Evolutionary conservation across 2,329 filamentous ascomycete genomes (phyloP).

Genomic region (Claviceps purpurea): DNA sequence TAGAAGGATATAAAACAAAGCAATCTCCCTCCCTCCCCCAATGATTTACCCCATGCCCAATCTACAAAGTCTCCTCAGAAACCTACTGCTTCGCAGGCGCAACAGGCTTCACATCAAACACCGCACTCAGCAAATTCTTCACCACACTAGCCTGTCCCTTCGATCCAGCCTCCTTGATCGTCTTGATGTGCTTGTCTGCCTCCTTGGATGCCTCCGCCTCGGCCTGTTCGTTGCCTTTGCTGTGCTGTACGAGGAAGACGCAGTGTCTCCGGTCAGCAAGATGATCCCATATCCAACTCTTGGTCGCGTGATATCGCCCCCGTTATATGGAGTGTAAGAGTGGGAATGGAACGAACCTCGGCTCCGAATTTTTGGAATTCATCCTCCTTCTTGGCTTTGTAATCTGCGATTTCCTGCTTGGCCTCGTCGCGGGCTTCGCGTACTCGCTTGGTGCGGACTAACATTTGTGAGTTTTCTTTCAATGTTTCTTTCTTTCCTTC

Average conservation of each 20-base stretch:
- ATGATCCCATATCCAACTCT: too few relatives aligned
- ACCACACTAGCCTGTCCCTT: slow-evolving; percentile 71
- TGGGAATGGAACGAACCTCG: slow-evolving; percentile 32
- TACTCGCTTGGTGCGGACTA: slow-evolving; percentile 79
- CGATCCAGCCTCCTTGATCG: slow-evolving; percentile 69
- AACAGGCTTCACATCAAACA: slow-evolving; percentile 70
- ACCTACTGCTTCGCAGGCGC: slow-evolving; percentile 22
- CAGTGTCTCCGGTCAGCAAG: too few relatives aligned
- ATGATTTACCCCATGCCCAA: background rate
- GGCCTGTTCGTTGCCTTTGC: slow-evolving; percentile 71
- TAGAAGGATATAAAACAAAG: background rate
- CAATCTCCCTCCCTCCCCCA: background rate
- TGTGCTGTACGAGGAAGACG: slow-evolving; percentile 49
- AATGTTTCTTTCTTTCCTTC: background rate
- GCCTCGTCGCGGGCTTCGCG: slow-evolving; percentile 93
- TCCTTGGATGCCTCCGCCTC: slow-evolving; percentile 69
- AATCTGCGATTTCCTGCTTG: slow-evolving; percentile 94
- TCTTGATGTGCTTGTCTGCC: slow-evolving; percentile 65
- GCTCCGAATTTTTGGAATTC: slow-evolving; percentile 94
- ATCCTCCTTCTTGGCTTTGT: slow-evolving; percentile 76
- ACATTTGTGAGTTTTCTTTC: slow-evolving; percentile 4
- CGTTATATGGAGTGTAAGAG: background rate
- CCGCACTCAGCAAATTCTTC: slow-evolving; percentile 69
- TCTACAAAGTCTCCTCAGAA: too few relatives aligned
- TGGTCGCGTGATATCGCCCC: background rate